Base-by-base conservation (phyloP, 148 eudicot species). In the Vaccinium corymbosum region DNA sequence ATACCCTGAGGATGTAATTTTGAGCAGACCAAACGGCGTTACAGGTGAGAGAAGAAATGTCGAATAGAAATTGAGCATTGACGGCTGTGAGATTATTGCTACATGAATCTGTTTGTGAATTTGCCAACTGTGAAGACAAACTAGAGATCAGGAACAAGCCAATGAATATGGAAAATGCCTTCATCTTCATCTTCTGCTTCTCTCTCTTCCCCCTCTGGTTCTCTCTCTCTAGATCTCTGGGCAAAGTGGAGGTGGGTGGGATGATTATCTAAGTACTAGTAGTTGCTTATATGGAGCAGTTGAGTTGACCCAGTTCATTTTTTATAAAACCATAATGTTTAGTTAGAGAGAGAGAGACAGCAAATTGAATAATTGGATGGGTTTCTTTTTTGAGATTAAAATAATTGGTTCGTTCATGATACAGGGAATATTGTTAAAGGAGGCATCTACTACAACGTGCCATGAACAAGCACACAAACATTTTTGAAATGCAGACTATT, bases 61-160 rank as follows among this genome's bases (percentile, higher is more conserved):
- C 92, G 61, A 94, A 94, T 27, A 17, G 82, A 50, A 89, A 49
- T 3, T 79, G 29, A 6, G 3, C 64, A 4, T 82, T 85, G 88
- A 87, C 84, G 82, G 86, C 29, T 4, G 29, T 78, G 75, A 92
- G 75, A 66, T 70, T 71, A 29, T 84, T 86, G 48, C 32, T 80
- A 79, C 97, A 94, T 62, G 95, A 85, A 90, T 95, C 95, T 72
- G 88, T 15, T 71, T 93, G 94, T 57, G 95, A 91, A 85, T 83
- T 83, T 85, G 88, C 93, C 12, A 17, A 22, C 61, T 55, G 14
- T n/a, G 83, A 80, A 14, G 25, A 82, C 8, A 85, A 57, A 25
- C 84, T 49, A 15, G 85, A 55, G 81, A 90, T 81, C 57, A 90
- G 20, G 88, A 90, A 73, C 84, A 81, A 72, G 82, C 85, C 59